Percentiles rank a stretch among this genome's conserved stretches.
These are phyloP conservation scores for Clonostachys chloroleuca DNA, from an alignment of 2,329 filamentous ascomycete genomes.

Conservation along the genomic window DNA sequence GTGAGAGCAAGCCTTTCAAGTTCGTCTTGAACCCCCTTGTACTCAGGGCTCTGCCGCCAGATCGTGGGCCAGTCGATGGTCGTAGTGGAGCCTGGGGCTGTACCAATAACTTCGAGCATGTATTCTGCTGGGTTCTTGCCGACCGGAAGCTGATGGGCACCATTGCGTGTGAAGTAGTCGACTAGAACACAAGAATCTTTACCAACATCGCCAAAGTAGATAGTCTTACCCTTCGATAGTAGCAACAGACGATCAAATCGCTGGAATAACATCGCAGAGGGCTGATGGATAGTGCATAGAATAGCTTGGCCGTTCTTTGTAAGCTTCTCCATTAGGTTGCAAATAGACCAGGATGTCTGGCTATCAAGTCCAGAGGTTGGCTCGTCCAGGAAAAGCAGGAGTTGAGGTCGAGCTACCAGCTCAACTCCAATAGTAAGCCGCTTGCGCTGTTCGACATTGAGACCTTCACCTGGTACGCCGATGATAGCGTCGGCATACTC, in stretches of 20 bases:
- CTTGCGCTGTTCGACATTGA: slow-evolving; percentile 40
- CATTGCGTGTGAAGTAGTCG: slow-evolving; percentile 59
- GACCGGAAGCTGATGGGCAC: slow-evolving; percentile 46
- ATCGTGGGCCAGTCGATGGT: slow-evolving; percentile 28
- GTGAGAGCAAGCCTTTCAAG: slow-evolving; percentile 13
- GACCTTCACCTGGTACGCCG: slow-evolving; percentile 24
- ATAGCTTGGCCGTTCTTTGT: slow-evolving; percentile 42
- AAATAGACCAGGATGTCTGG: slow-evolving; percentile 84
- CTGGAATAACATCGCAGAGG: slow-evolving; percentile 30
- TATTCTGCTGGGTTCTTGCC: slow-evolving; percentile 65
- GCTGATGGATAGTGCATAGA: slow-evolving; percentile 47
- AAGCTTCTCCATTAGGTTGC: slow-evolving; percentile 62
- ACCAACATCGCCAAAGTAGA: slow-evolving; percentile 75
- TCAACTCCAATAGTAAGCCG: slow-evolving; percentile 93
- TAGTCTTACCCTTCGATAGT: slow-evolving; percentile 38
- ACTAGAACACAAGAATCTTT: slow-evolving; percentile 32
- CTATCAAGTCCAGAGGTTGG: slow-evolving; percentile 87
- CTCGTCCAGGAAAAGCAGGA: slow-evolving; percentile 89
- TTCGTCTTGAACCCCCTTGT: slow-evolving; percentile 17
- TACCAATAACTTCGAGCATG: slow-evolving; percentile 48
- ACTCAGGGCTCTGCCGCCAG: slow-evolving; percentile 27
- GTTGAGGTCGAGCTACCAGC: slow-evolving; percentile 82
- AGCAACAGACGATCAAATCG: slow-evolving; percentile 53
- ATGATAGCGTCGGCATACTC: slow-evolving; percentile 49
- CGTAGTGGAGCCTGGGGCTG: slow-evolving; percentile 42